Evolutionary conservation across 2,329 filamentous ascomycete genomes (phyloP), one percentile per base, ranked within the genome.

Genomic region (Penicillium sp.): DNA sequence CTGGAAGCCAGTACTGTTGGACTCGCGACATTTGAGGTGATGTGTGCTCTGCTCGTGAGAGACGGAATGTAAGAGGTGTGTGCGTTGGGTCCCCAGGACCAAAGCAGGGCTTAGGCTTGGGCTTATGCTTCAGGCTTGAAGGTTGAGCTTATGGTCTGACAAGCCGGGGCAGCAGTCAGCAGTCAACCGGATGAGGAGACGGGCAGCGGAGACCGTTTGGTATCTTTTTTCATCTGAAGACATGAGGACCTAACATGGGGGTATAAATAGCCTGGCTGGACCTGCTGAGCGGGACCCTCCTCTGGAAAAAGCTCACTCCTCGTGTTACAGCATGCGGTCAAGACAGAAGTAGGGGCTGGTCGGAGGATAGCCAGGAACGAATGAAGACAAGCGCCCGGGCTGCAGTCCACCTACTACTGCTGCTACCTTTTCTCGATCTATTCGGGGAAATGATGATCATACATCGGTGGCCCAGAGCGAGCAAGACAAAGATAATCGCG

Each of bases 1-100:
- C 80, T 35, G 80, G 79, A 46, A 82, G 73, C 76, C 80, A 82
- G 67, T 82, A 82, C 65, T 81, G 76, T 60, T 79, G 74, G 48
- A 71, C 68, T 58, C 69, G 74, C 28, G 76, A 72, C 77, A 79
- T 79, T 35, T 26, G 55, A 53, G 56, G 19, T 42, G 3, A 26
- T 28, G 19, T 25, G 14, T 22, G 22, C 30, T 28, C 11, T 30
- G 26, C 45, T 30, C 13, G 5, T 48, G 11, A 19, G n/a, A 35
- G 37, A 45, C n/a, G n/a, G 5, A 30, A 43, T 30, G 11, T 19
- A 22, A 3, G 52, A 55, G 52, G 52, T 25, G 25, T 19, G 52
- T 42, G 52, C 38, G 38, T 55, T 22, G 25, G 52, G 52, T 30
- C 25, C 28, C 37, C 25, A 38, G 35, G 19, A 26, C 30, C 48